Evolutionary conservation across 495 filamentous ascomycete species (phyloP), one percentile per base, ranked within the genome.

Genomic region (Podospora australis): DNA sequence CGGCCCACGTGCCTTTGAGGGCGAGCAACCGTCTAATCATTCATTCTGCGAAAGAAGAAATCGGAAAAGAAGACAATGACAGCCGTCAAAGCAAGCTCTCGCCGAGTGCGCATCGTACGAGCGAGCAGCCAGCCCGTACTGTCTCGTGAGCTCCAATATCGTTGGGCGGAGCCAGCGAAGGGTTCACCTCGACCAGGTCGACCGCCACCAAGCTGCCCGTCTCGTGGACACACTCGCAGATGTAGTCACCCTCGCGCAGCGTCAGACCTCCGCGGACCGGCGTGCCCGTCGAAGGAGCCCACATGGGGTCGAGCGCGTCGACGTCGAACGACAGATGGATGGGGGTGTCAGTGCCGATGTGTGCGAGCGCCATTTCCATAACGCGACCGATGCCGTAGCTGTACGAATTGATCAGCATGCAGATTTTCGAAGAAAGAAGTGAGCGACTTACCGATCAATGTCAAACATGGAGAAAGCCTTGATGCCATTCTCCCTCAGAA

Each of bases 381-480:
- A 97, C 90, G 50, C 84, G 84, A 20, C 92, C 94, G 62, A 99
- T 97, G 25, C 92, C 92, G 56, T 96, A 75, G 34, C 83, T 89
- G 52, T 38, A 13, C 19, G 5, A 5, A 4, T 36, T 36, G 32
- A n/a, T 36, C 32, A 36, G 32, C 32, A 16, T 36, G 4, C 9
- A 4, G 6, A 6, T 9, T 46, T 34, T 9, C 13, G 7, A 38
- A 34, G 30, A 39, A 42, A 16, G 38, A 32, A 48, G 50, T 19
- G 46, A 21, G 29, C 9, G 39, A 52, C 69, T 49, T 67, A 88
- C 82, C 79, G 77, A 61, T 99, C 92, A 66, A 99, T 86, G 66
- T 97, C 92, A 64, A 96, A 90, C 92, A 97, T 99, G 67, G 84
- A 90, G 59, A 97, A 99, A 5, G 91, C 94, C 69, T 86, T 90